These are phyloP conservation scores for Xylaria curta DNA, from an alignment of 495 filamentous ascomycete genomes.

Conservation along the genomic window DNA sequence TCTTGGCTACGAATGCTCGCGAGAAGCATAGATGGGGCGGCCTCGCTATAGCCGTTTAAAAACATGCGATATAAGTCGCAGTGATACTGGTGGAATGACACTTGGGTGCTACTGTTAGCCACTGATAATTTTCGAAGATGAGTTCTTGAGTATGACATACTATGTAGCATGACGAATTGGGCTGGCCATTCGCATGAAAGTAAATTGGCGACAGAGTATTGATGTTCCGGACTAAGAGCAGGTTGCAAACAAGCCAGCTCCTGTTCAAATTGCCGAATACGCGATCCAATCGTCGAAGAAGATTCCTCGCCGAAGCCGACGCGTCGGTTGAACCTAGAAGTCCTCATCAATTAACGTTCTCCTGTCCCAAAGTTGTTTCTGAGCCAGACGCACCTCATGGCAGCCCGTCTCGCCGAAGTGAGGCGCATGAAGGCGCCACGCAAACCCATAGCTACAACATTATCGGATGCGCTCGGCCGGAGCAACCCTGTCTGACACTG, in stretches of 20 bases:
- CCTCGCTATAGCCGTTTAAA: constrained; percentile 38
- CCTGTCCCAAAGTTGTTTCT: neutral
- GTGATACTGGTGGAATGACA: constrained; percentile 41
- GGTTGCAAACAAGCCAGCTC: constrained; percentile 26
- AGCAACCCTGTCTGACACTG: constrained; percentile 31
- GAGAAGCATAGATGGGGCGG: constrained; percentile 35
- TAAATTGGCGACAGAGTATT: constrained; percentile 32
- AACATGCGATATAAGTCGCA: constrained; percentile 43
- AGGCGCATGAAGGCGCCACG: constrained; percentile 36
- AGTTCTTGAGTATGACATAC: neutral
- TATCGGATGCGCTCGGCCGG: constrained; percentile 21
- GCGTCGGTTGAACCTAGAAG: constrained; percentile 31
- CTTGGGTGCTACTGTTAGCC: neutral
- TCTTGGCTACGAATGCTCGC: constrained; percentile 30
- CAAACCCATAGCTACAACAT: constrained; percentile 26
- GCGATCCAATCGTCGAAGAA: constrained; percentile 30
- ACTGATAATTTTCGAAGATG: too few relatives aligned
- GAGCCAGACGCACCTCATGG: constrained; percentile 34
- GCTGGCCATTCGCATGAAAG: constrained; percentile 30
- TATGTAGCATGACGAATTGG: constrained; percentile 38
- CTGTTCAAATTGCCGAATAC: constrained; percentile 33
- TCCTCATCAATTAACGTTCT: neutral
- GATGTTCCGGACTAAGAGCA: constrained; percentile 26
- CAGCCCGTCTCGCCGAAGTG: constrained; percentile 32
- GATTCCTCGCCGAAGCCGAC: constrained; percentile 35